Conservation (phyloP, 2,329 filamentous ascomycete species). For the Teratosphaeria epicoccoides region DNA sequence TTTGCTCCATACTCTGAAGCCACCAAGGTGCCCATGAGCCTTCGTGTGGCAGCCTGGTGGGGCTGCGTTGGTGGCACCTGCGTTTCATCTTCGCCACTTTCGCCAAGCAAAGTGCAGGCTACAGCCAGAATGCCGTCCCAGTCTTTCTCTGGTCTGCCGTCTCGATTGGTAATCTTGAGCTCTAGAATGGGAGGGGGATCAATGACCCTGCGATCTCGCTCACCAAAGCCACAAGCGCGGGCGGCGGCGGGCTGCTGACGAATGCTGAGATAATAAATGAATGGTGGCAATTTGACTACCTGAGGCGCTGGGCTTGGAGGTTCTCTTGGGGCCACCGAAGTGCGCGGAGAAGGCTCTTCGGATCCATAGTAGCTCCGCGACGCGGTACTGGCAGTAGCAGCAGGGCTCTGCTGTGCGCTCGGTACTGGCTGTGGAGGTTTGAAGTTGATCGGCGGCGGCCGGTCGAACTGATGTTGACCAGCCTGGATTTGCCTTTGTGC, state of each 20-base stretch:
- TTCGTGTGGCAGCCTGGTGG: constrained; percentile 52
- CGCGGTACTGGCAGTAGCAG: constrained; percentile 4
- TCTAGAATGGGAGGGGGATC: constrained; percentile 77
- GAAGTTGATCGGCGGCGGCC: constrained; percentile 5
- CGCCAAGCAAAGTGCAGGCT: constrained; percentile 66
- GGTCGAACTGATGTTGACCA: constrained; percentile 11
- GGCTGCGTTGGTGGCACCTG: constrained; percentile 37
- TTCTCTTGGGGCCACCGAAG: neutral
- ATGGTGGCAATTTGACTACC: constrained; percentile 14
- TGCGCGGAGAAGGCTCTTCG: constrained; percentile 3
- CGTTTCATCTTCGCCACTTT: constrained; percentile 57
- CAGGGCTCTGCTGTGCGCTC: constrained; percentile 6
- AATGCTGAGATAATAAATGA: constrained; percentile 45
- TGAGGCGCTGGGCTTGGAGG: constrained; percentile 1
- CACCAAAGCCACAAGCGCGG: constrained; percentile 71
- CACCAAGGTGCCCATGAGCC: constrained; percentile 70
- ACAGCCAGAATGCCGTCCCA: constrained; percentile 51
- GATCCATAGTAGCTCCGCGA: constrained; percentile 4
- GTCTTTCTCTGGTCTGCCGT: constrained; percentile 46
- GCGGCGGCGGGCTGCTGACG: constrained; percentile 71
- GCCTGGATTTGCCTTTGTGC: constrained; percentile 9
- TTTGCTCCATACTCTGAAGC: constrained; percentile 65
- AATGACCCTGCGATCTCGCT: constrained; percentile 69
- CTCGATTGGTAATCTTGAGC: constrained; percentile 52
- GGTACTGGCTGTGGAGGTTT: constrained; percentile 3